Base-by-base conservation (phyloP, 2,329 filamentous ascomycete species). In the Podosphaera leucotricha region DNA sequence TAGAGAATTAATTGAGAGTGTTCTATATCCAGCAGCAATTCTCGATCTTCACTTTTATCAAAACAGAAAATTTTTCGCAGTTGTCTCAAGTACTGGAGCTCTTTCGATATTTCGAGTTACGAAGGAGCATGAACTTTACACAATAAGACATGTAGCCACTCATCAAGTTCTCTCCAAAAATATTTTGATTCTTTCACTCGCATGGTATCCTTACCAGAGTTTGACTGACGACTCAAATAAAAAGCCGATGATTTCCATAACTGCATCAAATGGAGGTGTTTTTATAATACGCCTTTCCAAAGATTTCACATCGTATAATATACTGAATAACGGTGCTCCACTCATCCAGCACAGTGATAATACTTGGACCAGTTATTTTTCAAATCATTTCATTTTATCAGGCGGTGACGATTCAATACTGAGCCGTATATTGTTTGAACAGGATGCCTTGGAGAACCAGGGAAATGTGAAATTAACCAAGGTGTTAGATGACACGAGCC, bases 1-100 rank as follows among this genome's bases (percentile, higher is more conserved):
- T 21, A 41, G 42, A 38, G 7, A 21, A 22, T 16, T 44, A 19
- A 19, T 38, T 18, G 33, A 44, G 13, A 28, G 11, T 6, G 20
- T 44, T 22, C 19, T 20, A 4, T 38, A 44, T 26, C 42, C 42
- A 13, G 19, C 42, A n/a, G 42, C 19, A 22, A 38, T 44, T 18
- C 36, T 44, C 38, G 42, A 44, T n/a, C 42, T 44, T 15, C 35
- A 44, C n/a, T 44, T 44, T 21, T 44, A 44, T 13, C 6, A 22
- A 16, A 16, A 38, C n/a, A 15, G 4, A 16, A 44, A 44, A 13
- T 22, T 26, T 6, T 38, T 44, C 8, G 42, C 42, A 18, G 33
- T 28, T 21, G 42, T 20, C 20, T 37, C 28, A 10, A 44, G 42
- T 21, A 44, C 35, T 26, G 42, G 42, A 3, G 22, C 42, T 6